Conservation (phyloP, 164 flowering plant genomes). For the Chimonanthus salicifolius region DNA sequence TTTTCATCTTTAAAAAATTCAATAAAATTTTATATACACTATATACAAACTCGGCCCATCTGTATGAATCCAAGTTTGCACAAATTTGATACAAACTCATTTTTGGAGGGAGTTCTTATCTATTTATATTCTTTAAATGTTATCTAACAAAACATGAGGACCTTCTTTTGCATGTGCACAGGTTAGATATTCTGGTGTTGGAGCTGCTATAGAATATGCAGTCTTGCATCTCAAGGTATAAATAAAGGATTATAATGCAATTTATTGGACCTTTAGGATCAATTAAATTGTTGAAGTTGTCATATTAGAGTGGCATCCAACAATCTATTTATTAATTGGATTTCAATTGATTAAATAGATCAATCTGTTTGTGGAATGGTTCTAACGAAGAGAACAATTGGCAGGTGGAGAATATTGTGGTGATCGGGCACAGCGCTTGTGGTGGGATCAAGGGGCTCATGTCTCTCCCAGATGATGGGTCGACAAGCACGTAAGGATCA, state of each 20-base stretch:
- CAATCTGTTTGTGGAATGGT: not conserved
- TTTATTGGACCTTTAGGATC: too few relatives aligned
- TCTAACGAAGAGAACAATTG: not conserved
- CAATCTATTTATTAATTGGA: not conserved
- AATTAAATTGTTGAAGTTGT: not conserved
- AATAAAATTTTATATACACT: too few relatives aligned
- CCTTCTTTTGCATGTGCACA: conserved; percentile 16
- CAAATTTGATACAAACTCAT: not conserved
- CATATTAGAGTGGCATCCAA: not conserved
- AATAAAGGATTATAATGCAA: too few relatives aligned
- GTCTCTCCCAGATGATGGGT: conserved; percentile 71
- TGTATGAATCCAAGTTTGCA: too few relatives aligned
- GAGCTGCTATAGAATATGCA: conserved; percentile 69
- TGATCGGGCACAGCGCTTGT: conserved; percentile 87
- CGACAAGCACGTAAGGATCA: conserved; percentile 53
- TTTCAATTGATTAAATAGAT: not conserved
- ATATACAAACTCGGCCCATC: too few relatives aligned
- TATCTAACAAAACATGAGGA: not conserved
- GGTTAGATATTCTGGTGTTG: conserved; percentile 50
- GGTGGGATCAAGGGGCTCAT: conserved; percentile 97
- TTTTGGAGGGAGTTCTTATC: not conserved
- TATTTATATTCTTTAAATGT: not conserved
- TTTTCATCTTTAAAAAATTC: too few relatives aligned
- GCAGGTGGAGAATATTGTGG: conserved; percentile 86
- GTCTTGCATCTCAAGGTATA: conserved; percentile 55